Base-by-base conservation (phyloP, 768 basidiomycete species). In the Astraeus odoratus region DNA sequence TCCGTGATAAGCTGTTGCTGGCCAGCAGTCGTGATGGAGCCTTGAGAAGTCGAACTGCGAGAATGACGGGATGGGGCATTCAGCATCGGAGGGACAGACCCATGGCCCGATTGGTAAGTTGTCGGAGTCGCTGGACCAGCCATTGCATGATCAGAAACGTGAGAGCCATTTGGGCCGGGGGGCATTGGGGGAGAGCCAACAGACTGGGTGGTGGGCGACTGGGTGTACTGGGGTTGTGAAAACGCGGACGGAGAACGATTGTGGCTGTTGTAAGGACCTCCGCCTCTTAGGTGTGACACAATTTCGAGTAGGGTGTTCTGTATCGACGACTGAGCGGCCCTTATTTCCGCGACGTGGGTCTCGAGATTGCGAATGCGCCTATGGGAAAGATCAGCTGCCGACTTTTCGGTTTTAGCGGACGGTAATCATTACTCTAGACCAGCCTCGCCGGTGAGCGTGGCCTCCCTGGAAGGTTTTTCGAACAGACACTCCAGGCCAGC, bases 291-390 rank as follows among this genome's bases (percentile, higher is more conserved):
- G 52, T 88, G 82, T 15, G 78, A 71, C 42, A 87, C 80, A 48
- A 97, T 77, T 57, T 95, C 93, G 42, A 80, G 69, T 9, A 97
- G 73, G 0, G 80, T 85, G 53, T 71, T 84, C 54, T 89, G 86
- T 39, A 95, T 95, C 10, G 78, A 73, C 23, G 71, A 67, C 60
- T 90, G 87, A 0, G 80, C 75, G 44, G 77, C 73, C 44, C 81
- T 80, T 57, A 90, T 88, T 41, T 91, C 88, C 35, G 84, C 76
- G 43, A 95, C 92, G 64, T 90, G 88, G 22, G 75, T 54, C 65
- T 96, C 93, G 44, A 96, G 77, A 58, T 81, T 90, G 56, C 89
- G 81, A 51, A 96, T 94, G 40, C 93, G 90, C 63, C 93, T 95
- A 58, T 18, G 45, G 43, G 51, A 47, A 51, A 54, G 54, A 53